phyloP scores from a whole-genome alignment of 2,329 filamentous ascomycete genomes.

The Dactylonectria estremocensis region DNA sequence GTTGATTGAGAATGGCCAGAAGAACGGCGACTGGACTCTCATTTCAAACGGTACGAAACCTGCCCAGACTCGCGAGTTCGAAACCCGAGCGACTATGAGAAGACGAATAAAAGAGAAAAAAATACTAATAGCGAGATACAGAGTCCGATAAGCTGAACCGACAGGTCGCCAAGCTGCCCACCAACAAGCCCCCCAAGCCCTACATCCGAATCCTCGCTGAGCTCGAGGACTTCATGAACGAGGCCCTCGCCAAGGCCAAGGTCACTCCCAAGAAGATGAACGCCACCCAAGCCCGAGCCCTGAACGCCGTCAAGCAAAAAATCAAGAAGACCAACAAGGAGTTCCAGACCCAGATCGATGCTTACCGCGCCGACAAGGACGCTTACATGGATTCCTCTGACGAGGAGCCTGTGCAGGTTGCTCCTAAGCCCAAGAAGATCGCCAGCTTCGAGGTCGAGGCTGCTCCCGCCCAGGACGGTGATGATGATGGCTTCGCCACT shows the following conservation, averaged over 20 bases:
- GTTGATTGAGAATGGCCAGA: conserved; percentile 95
- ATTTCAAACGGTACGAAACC: conserved; percentile 81
- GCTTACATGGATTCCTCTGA: conserved; percentile 90
- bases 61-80: background rate
- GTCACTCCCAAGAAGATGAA: conserved; percentile 99
- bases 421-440: conserved; percentile 62
- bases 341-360: conserved; percentile 88
- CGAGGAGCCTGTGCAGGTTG: conserved; percentile 71
- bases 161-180: conserved; percentile 83
- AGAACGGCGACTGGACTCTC: conserved; percentile 97
- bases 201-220: conserved; percentile 96
- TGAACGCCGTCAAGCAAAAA: conserved; percentile 98
- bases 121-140: conserved; percentile 56
- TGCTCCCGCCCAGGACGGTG: conserved; percentile 68
- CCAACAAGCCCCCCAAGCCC: conserved; percentile 86
- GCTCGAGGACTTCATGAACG: conserved; percentile 94
- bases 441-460: conserved; percentile 60
- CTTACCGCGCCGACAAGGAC: conserved; percentile 88
- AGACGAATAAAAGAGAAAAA: background rate
- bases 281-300: conserved; percentile 90
- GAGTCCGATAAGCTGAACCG: conserved; percentile 96
- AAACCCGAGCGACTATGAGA: background rate
- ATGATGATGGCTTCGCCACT: conserved; percentile 90
- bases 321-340: conserved; percentile 99
- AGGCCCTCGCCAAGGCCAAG: conserved; percentile 96